These are phyloP conservation scores for Hyphodiscus hymeniophilus DNA, from an alignment of 495 filamentous ascomycete genomes.

Conservation along the genomic window DNA sequence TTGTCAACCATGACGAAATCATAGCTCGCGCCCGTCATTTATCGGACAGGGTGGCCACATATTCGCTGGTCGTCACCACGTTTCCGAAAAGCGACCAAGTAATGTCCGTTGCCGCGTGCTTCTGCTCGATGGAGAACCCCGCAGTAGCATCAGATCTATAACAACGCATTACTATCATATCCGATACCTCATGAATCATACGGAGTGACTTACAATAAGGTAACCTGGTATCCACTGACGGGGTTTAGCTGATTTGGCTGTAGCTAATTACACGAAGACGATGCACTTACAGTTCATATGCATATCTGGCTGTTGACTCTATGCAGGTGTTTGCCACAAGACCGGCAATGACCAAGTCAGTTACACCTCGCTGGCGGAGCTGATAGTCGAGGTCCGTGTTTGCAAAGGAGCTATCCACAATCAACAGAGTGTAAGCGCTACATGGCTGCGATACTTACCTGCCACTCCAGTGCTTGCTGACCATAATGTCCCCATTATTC, in stretches of 20 bases:
- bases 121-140: conserved; percentile 7
- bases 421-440: not conserved
- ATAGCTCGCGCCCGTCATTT: no score
- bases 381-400: conserved; percentile 18
- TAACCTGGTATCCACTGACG: not conserved
- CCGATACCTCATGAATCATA: not conserved
- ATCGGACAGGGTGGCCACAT: no score
- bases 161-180: not conserved
- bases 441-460: conserved; percentile 3
- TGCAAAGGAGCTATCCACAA: conserved; percentile 4
- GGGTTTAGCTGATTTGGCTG: not conserved
- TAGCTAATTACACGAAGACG: not conserved
- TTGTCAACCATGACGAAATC: no score
- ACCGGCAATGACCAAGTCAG: conserved; percentile 9
- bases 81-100: no score
- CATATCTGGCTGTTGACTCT: conserved; percentile 8
- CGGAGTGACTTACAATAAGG: not conserved
- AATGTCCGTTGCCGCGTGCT: conserved; percentile 11
- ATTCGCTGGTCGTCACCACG: no score
- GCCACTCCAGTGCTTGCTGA: conserved; percentile 15
- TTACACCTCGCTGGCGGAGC: conserved; percentile 14
- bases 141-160: conserved; percentile 4
- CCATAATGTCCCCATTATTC: conserved; percentile 15
- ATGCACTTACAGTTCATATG: conserved; percentile 4
- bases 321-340: conserved; percentile 10